Percentiles rank a stretch among this genome's conserved stretches.
Conservation (phyloP, 2,329 filamentous ascomycete species). For the Phyllosticta paracitricarpa region DNA sequence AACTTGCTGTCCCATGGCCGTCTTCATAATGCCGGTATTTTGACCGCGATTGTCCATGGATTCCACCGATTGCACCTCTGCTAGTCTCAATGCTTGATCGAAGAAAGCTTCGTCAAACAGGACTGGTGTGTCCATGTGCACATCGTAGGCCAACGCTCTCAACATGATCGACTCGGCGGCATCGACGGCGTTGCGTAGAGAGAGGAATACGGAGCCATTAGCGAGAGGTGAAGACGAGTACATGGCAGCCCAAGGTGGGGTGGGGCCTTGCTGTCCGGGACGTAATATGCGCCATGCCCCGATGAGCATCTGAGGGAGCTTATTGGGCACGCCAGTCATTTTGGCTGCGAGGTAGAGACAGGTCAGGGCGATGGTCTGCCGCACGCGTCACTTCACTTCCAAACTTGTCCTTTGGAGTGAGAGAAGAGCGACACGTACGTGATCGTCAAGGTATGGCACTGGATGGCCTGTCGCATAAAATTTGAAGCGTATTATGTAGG, state of each 20-base stretch:
- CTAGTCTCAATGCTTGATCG: background rate
- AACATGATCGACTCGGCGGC: background rate
- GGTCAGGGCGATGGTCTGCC: slow-evolving; percentile 3
- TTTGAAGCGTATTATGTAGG: background rate
- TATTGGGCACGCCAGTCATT: background rate
- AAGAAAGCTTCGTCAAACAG: background rate
- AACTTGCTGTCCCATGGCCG: background rate
- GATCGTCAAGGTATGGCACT: background rate
- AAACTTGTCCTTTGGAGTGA: background rate
- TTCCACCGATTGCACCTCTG: background rate
- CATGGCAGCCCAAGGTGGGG: background rate
- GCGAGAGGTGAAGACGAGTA: background rate
- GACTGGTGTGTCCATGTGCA: background rate
- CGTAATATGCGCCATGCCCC: slow-evolving; percentile 1
- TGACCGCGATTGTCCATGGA: no score
- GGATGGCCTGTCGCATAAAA: background rate
- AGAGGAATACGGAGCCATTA: background rate
- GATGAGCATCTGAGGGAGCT: background rate
- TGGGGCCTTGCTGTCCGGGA: background rate
- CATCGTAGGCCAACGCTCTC: background rate
- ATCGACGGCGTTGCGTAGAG: background rate
- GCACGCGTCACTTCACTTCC: background rate
- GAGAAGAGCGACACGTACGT: background rate
- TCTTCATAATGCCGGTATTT: background rate
- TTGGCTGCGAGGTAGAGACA: slow-evolving; percentile 3